Evolutionary conservation across 306 rosid genomes (phyloP), one percentile per base, ranked within the genome.

Genomic region (Casuarina glauca): DNA sequence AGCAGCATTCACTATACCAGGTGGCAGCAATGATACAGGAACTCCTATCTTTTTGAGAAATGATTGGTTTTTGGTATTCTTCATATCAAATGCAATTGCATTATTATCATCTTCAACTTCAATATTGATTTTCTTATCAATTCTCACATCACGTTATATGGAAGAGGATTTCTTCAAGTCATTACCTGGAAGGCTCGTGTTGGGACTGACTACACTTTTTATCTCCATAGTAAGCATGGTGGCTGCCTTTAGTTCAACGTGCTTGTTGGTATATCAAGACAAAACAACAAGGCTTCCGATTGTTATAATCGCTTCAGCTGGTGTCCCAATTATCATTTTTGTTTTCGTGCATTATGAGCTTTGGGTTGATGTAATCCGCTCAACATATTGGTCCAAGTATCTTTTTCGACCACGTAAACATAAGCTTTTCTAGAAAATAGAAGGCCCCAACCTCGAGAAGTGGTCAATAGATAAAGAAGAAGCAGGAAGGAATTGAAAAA

Each of bases 1-100:
- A 44, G 90, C 90, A 2, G 90, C 88, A 20, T 81, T 87, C 68
- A 87, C 76, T 4, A 19, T 85, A 15, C 96, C 93, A 0, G 91
- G 91, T 5, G 93, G 90, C 26, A 20, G 0, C 3, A 81, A 12
- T 73, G n/a, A 76, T 12, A 83, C 81, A 53, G 58, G 58, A 17
- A 17, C 26, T 53, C 58, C 58, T 53, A 53, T 53, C 19, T 4
- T 53, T n/a, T 4, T 53, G 58, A 2, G 15, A 53, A 11, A 5
- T 53, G 17, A 53, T 1, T 89, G 69, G 58, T 53, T 53, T 53
- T 15, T 53, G 26, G 58, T 9, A 17, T 53, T 53, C 58, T 53
- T 53, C 58, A 16, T 53, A 17, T 15, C 20, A 15, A 20, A 53
- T 53, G 15, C 58, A 53, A 53, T 53, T 10, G 6, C 58, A 17